Conservation (phyloP, 495 filamentous ascomycete species). For the Penicillium pancosmium region DNA sequence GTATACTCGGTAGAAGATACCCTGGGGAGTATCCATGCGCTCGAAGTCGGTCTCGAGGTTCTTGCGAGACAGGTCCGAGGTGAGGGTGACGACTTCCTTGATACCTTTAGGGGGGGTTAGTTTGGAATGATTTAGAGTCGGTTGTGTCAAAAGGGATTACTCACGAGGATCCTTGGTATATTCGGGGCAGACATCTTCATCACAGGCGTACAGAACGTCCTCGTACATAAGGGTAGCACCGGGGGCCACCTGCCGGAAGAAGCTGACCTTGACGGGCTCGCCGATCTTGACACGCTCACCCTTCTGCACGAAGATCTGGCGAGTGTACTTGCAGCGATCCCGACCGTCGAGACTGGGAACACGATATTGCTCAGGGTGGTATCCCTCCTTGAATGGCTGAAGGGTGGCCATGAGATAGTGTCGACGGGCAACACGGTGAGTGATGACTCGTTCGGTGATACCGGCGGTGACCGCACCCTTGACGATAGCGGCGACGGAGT, state of each 20-base stretch:
- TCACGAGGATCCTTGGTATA: slow-evolving; percentile 99
- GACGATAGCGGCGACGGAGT: slow-evolving; percentile 79
- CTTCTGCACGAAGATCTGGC: slow-evolving; percentile 98
- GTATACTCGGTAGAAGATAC: slow-evolving; percentile 91
- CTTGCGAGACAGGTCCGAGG: slow-evolving; percentile 94
- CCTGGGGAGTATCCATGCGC: slow-evolving; percentile 98
- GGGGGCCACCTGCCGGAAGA: slow-evolving; percentile 97
- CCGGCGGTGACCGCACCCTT: slow-evolving; percentile 85
- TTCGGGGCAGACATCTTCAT: slow-evolving; percentile 96
- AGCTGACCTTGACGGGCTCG: slow-evolving; percentile 97
- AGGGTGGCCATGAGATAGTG: slow-evolving; percentile 99
- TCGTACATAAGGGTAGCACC: slow-evolving; percentile 99
- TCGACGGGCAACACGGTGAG: slow-evolving; percentile 94
- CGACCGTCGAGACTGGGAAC: slow-evolving; percentile 96
- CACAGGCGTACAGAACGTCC: slow-evolving; percentile 96
- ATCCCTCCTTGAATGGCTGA: slow-evolving; percentile 98
- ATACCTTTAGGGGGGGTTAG: slow-evolving; percentile 65
- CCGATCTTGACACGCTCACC: slow-evolving; percentile 98
- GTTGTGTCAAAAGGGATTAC: slow-evolving; percentile 25
- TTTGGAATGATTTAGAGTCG: not conserved
- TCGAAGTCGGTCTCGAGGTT: slow-evolving; percentile 99
- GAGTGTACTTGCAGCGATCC: slow-evolving; percentile 97
- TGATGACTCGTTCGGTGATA: slow-evolving; percentile 95
- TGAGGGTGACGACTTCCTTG: slow-evolving; percentile 98
- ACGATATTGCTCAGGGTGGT: slow-evolving; percentile 96